Evolutionary conservation across 208 protist genomes (phyloP), one percentile per base, ranked within the genome.

Genomic region (Cochliopodium minus): DNA sequence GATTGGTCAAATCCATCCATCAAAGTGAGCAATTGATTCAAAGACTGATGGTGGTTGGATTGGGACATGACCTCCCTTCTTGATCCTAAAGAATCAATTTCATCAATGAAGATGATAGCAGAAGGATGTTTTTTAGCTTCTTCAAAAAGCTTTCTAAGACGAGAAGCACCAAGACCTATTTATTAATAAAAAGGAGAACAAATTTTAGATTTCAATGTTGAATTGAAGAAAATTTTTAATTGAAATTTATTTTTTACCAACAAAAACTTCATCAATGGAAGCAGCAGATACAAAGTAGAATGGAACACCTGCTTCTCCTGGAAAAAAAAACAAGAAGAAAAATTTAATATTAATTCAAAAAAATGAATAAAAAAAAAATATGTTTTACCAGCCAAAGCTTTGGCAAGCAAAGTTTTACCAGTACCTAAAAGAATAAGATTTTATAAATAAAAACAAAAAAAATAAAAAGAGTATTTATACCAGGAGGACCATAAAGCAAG

Each of bases 321-420:
- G n/a, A n/a, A n/a, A n/a, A n/a, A n/a, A n/a, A n/a, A n/a, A n/a
- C n/a, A n/a, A n/a, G n/a, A n/a, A n/a, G n/a, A n/a, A n/a, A n/a
- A n/a, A n/a, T n/a, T n/a, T n/a, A n/a, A n/a, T n/a, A n/a, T n/a
- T n/a, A n/a, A n/a, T n/a, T 99, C 95, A n/a, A 96, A 96, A 36
- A 95, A 96, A 81, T 99, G 99, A 73, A 99, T 94, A 17, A 88
- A 97, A 71, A 99, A 99, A 77, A 99, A 99, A 78, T 99, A 99
- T 47, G 95, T 90, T 76, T 97, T 87, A 77, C 91, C 96, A 47
- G 94, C 94, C 59, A 97, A 91, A 48, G 91, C 88, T 69, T 92
- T 92, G 35, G 83, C 86, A 15, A 98, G 69, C 22, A 98, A 79
- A 40, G 94, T 98, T 76, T 98, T 98, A 77, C 93, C 92, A 69